Base-by-base conservation (phyloP, 192 early-diverging fungal species). In the Coemansia sp. region DNA sequence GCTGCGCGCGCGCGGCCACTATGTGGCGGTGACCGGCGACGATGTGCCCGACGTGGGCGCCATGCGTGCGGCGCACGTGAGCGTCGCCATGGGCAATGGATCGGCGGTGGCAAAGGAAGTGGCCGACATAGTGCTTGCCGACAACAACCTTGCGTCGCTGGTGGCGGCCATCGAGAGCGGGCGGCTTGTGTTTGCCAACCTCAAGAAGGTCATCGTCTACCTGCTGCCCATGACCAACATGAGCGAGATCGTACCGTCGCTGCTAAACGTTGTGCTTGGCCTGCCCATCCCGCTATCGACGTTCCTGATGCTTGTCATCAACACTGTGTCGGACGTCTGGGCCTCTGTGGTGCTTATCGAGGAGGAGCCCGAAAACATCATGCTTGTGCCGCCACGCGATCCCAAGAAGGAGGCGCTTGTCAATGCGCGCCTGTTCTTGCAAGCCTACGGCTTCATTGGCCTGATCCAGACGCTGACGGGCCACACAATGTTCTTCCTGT, bases 21-120 rank as follows among this genome's bases (percentile, higher is more conserved):
- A 86, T 6, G 93, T 97, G 10, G 94, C 89, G 2, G 92, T 95
- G n/a, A 95, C 93, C 26, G 95, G 95, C 62, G 95, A 97, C 72
- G 95, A 94, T 59, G 92, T 93, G 14, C 96, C 96, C 71, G 95
- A 97, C 64, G 87, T 93, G 51, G 93, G 94, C 21, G 93, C 95
- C n/a, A 85, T 98, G 56, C 93, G 91, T 61, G 88, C 89, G n/a
- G 93, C 95, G 12, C 86, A 95, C 68, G 86, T 98, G 35, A 94
- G 94, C 46, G 85, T 98, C 39, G 92, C 95, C 53, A 92, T 98
- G 85, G 94, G 90, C 14, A 75, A 83, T 61, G 93, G 94, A 43
- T 89, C 90, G 0, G 93, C 94, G 67, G 91, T 93, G 5, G 86
- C 88, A n/a, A 89, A 85, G 60, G 89, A 87, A 35, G 89, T 87